Base-by-base conservation (phyloP, 768 basidiomycete species). In the Russula dissimulans region DNA sequence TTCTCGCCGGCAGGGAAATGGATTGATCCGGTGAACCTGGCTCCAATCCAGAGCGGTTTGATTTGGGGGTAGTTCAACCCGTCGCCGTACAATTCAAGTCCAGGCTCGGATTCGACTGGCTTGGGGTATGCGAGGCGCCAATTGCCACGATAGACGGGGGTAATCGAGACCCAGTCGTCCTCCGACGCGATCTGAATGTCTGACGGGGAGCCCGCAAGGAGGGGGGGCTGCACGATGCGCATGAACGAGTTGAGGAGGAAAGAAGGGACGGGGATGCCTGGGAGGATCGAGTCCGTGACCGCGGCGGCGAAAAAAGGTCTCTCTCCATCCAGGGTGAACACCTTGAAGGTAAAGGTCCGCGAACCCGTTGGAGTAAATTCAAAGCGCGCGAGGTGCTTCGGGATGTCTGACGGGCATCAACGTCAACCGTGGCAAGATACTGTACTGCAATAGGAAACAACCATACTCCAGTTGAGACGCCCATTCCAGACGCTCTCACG, bases 381-480 rank as follows among this genome's bases (percentile, higher is more conserved):
- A 31, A 65, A 65, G 17, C 55, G 51, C 6, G 64, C 64, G 31
- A 56, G 55, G 18, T 54, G 64, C 47, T 60, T 65, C 2, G 39
- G 58, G 31, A 57, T 46, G 32, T 64, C 64, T 65, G 14, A 18
- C 6, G 5, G 9, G 15, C 3, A n/a, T 39, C 38, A 54, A 10
- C 3, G 10, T 5, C 34, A 36, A 10, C 10, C 34, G 10, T 5
- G 34, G 1, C 34, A 36, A 6, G 10, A 9, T 34, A 31, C 11
- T 41, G 18, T 5, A 29, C 10, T 38, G 4, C 1, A 36, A 36
- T 36, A 10, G 26, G 4, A 5, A 4, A 29, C 5, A 8, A 5
- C 46, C 48, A 14, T 15, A 65, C 64, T 62, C 64, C 64, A 65
- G 48, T 57, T 57, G 18, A 9, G 22, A 22, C 64, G 64, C 3